Evolutionary conservation across 108 stramenopile genomes (phyloP), one percentile per base, ranked within the genome.

Genomic region (Nitzschia sp.): DNA sequence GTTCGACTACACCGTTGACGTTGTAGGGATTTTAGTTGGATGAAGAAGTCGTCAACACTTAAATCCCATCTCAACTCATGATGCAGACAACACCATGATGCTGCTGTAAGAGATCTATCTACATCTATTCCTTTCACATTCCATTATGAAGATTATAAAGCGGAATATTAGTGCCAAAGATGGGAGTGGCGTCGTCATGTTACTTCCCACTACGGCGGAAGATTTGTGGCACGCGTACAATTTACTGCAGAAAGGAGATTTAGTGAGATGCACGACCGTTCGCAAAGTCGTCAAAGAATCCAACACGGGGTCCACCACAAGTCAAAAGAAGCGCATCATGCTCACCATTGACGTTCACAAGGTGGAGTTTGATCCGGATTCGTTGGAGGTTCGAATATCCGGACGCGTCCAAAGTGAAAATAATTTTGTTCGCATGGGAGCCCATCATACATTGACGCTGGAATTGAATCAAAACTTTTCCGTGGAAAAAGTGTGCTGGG

Each of bases 221-320:
- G 98, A 99, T 75, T 85, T 99, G 54, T 99, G 97, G 97, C 97
- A 98, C 68, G 83, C 90, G 35, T 98, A 97, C 89, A 98, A 99
- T 82, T 74, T 99, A 29, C 81, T 99, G 13, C 79, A 83, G 54
- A 70, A 56, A 28, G 91, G 87, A 11, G 98, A 99, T 59, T 66
- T 77, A 24, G 92, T 99, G 0, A 79, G 92, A 9, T 93, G 94
- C 53, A 96, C 91, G 60, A 99, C 98, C 5, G 78, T 97, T 21
- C 92, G 98, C 47, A 99, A 98, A 81, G 96, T 99, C 21, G 86
- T 90, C 59, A 96, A 93, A 53, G 95, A 96, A 63, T 88, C 85
- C 49, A 68, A 82, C 32, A 97, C 98, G 0, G 98, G 98, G 0
- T 92, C 90, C 9, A 95, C 95, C 35, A 89, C 89, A 11, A 90